Evolutionary conservation across 1,284 basidiomycete genomes (phyloP), one percentile per base, ranked within the genome.

Genomic region (Rhizoctonia solani): DNA sequence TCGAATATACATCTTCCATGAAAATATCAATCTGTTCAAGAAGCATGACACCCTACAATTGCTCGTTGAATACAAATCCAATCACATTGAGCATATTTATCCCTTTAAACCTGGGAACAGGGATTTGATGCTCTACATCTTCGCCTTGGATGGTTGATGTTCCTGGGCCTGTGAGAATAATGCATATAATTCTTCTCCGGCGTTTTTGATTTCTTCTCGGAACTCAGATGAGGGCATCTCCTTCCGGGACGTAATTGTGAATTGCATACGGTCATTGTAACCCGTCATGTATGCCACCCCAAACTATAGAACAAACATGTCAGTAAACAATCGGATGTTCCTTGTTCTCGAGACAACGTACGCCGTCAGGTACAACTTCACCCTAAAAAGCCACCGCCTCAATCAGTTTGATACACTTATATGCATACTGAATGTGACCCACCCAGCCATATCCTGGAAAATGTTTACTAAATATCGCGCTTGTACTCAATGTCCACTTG

Each of bases 391-490:
- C 68, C 67, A 1, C 68, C 67, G 55, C 68, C 58, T 54, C 66
- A 21, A 65, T 9, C 47, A n/a, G 52, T 23, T 53, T n/a, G 30
- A 19, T 34, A 53, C 29, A 23, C 69, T 16, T 55, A n/a, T 29
- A 71, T 32, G 34, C n/a, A 23, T 32, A 19, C 37, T 39, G 9
- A 39, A 58, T 23, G 2, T 8, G 66, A 85, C 85, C 80, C 92
- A 90, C 92, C 88, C 90, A 94, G 34, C 93, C 93, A 77, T 95
- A 95, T 23, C 84, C 87, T 52, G 82, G 81, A 74, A 95, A 88
- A 74, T 89, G 85, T 70, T 87, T 87, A 23, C 89, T 91, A 76
- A 90, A 93, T 61, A 96, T 84, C 23, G 92, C 90, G 44, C 89
- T 92, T n/a, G 93, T 96, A 74, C 89, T 91, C 68, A 92, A 77